Conservation (phyloP, 768 basidiomycete species). For the Flagelloscypha sp. region DNA sequence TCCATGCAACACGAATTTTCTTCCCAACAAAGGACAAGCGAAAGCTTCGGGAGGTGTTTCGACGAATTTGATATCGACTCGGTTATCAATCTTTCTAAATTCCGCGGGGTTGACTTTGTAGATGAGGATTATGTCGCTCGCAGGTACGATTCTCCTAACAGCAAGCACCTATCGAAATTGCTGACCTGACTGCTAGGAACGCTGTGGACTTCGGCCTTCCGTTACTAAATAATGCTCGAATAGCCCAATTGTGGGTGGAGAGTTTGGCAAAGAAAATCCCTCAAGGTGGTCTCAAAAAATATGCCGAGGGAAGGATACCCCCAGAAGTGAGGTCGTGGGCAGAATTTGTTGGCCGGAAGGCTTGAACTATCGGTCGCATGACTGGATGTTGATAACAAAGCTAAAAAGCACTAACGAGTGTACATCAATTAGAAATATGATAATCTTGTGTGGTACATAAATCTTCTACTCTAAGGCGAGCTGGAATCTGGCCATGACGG, state of each 20-base stretch:
- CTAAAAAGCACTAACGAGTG: too few species aligned
- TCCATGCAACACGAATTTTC: constrained; percentile 80
- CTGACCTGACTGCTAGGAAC: constrained; percentile 42
- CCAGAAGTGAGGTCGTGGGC: constrained; percentile 89
- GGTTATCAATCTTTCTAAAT: constrained; percentile 86
- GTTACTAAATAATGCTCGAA: constrained; percentile 82
- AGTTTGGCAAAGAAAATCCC: constrained; percentile 79
- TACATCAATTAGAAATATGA: not conserved
- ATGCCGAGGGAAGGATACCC: constrained; percentile 83
- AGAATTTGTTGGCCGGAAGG: constrained; percentile 74
- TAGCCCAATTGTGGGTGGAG: constrained; percentile 87
- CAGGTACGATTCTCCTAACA: constrained; percentile 39
- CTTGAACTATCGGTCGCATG: constrained; percentile 39
- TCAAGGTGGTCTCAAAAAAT: constrained; percentile 65
- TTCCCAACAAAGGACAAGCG: constrained; percentile 97
- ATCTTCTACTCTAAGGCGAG: constrained; percentile 36
- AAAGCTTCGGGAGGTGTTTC: constrained; percentile 85
- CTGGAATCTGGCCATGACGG: constrained; percentile 19
- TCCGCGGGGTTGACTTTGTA: constrained; percentile 62
- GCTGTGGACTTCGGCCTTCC: constrained; percentile 95
- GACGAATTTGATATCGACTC: constrained; percentile 91
- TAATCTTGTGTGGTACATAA: constrained; percentile 32
- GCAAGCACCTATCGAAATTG: constrained; percentile 5
- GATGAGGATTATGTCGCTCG: constrained; percentile 98
- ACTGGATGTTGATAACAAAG: too few species aligned